phyloP scores from a whole-genome alignment of 192 early-diverging fungal species.

The Linnemannia zychae region DNA sequence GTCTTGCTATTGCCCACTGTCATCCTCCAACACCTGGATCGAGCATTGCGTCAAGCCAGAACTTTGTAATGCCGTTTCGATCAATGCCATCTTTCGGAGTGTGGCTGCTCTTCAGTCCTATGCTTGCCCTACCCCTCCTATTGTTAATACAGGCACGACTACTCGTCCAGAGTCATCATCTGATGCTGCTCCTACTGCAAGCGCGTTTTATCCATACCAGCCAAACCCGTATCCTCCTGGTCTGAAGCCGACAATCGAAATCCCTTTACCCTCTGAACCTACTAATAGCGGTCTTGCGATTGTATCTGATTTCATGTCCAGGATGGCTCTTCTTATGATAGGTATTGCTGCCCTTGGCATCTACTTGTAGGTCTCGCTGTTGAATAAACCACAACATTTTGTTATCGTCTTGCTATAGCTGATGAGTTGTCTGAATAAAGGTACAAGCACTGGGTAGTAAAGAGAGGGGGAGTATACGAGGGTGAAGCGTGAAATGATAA shows the following conservation, averaged over 20 bases:
- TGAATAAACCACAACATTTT: no score
- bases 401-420: no score
- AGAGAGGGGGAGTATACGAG: neutral
- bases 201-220: neutral
- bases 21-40: neutral
- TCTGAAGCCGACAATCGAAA: no score
- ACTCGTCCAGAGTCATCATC: neutral
- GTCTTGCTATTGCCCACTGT: neutral
- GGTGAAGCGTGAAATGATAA: neutral
- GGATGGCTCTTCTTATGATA: no score
- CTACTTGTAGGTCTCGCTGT: no score
- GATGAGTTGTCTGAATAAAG: neutral
- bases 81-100: neutral
- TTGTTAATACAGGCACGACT: neutral
- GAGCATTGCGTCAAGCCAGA: neutral
- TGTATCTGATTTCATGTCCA: no score
- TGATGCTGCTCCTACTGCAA: neutral
- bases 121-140: neutral
- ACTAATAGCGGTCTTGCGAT: no score
- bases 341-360: no score
- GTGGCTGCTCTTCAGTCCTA: neutral
- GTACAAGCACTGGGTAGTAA: neutral
- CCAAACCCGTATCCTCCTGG: no score
- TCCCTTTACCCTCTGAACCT: no score
- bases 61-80: neutral